These are phyloP conservation scores for Neurospora sp. DNA, from an alignment of 495 filamentous ascomycete genomes.

Conservation along the genomic window DNA sequence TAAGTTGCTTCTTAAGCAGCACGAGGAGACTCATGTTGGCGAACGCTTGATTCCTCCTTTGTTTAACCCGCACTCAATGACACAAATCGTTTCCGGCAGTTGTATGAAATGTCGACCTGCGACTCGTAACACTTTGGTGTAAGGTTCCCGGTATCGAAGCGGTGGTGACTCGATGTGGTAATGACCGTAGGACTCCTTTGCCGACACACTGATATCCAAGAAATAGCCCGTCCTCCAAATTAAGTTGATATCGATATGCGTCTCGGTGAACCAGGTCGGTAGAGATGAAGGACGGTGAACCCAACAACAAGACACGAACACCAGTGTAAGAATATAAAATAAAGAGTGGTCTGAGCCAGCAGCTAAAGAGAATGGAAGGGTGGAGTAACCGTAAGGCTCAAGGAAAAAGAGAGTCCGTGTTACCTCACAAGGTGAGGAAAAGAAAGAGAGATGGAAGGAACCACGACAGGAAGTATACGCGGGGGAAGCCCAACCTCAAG, in stretches of 20 bases:
- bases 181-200: neutral
- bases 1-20: conserved; percentile 49
- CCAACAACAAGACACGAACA: conserved; percentile 3
- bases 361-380: conserved; percentile 34
- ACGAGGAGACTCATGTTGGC: conserved; percentile 32
- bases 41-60: conserved; percentile 13
- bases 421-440: conserved; percentile 21
- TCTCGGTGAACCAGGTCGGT: neutral
- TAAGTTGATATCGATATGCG: neutral
- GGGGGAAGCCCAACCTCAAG: conserved; percentile 24
- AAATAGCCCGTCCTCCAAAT: neutral
- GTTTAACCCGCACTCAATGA: conserved; percentile 7
- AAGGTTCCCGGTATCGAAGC: neutral
- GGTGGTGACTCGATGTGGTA: neutral
- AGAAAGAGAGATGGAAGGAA: conserved; percentile 8
- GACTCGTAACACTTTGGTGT: conserved; percentile 21
- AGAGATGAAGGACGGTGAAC: neutral
- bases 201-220: neutral
- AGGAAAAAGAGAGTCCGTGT: conserved; percentile 10
- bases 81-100: conserved; percentile 8
- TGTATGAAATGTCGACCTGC: conserved; percentile 42
- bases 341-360: conserved; percentile 52
- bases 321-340: conserved; percentile 20
- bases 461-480: conserved; percentile 22
- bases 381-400: neutral